Conservation (phyloP, 2,329 filamentous ascomycete genomes). For the Ceratocystis ficicola region DNA sequence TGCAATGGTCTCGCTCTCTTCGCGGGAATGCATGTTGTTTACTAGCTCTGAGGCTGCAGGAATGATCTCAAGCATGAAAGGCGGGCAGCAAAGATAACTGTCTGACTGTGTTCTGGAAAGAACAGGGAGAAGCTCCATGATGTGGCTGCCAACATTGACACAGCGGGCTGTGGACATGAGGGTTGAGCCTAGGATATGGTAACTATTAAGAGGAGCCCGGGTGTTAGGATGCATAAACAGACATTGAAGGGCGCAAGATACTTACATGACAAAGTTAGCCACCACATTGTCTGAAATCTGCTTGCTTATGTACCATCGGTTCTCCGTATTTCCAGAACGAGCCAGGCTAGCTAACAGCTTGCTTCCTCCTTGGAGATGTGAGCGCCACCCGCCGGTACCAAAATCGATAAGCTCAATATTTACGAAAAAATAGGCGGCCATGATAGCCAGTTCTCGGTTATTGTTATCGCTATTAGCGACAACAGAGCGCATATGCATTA, state of each 20-base stretch:
- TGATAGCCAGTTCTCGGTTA: conserved; percentile 37
- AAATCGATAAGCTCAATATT: conserved; percentile 42
- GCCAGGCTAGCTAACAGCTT: conserved; percentile 33
- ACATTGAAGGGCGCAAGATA: conserved; percentile 14
- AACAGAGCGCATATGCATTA: conserved; percentile 33
- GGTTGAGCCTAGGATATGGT: conserved; percentile 33
- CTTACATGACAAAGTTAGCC: conserved; percentile 39
- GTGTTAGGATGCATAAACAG: background rate
- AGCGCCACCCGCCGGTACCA: conserved; percentile 35
- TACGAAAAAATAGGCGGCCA: conserved; percentile 40
- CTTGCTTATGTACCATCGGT: conserved; percentile 23
- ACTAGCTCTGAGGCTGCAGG: conserved; percentile 36
- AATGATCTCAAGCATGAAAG: conserved; percentile 36
- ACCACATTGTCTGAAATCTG: conserved; percentile 36
- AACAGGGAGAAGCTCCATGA: conserved; percentile 32
- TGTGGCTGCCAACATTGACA: conserved; percentile 32
- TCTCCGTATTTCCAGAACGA: conserved; percentile 26
- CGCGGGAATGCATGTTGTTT: conserved; percentile 29
- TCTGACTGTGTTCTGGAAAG: conserved; percentile 34
- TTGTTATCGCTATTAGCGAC: conserved; percentile 32
- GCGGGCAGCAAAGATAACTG: conserved; percentile 35
- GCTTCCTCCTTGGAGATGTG: conserved; percentile 37
- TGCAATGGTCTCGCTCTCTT: conserved; percentile 28
- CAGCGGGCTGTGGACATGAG: conserved; percentile 31
- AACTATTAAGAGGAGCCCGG: conserved; percentile 26